These are phyloP conservation scores for Saccharomycopsis malanga DNA, from an alignment of 805 yeast genomes.

Conservation along the genomic window DNA sequence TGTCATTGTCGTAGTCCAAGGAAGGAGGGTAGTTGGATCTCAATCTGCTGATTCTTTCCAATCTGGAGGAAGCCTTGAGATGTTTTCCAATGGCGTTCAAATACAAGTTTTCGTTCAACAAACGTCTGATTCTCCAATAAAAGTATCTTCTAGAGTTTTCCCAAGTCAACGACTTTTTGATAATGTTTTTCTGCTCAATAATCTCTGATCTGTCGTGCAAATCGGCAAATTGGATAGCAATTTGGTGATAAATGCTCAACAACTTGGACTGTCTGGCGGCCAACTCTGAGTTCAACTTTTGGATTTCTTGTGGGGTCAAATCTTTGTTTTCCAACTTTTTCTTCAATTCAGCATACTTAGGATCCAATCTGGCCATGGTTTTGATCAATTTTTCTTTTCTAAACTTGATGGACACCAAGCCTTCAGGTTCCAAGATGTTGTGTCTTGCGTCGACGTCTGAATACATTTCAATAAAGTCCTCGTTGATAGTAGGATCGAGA, in stretches of 20 bases:
- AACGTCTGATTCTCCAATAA: conserved; percentile 98
- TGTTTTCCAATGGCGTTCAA: conserved; percentile 65
- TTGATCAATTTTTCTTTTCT: conserved; percentile 84
- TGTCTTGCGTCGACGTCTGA: conserved; percentile 95
- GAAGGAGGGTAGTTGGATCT: conserved; percentile 79
- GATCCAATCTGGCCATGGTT: conserved; percentile 90
- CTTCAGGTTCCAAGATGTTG: conserved; percentile 98
- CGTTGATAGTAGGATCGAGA: conserved; percentile 95
- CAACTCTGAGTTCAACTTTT: conserved; percentile 56
- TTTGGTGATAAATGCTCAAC: conserved; percentile 84
- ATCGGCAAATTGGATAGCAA: conserved; percentile 95
- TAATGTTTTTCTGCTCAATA: conserved; percentile 92
- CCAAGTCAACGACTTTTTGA: conserved; percentile 83
- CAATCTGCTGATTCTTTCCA: conserved; percentile 80
- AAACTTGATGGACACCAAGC: conserved; percentile 98
- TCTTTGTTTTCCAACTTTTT: conserved; percentile 44
- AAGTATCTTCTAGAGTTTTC: conserved; percentile 84
- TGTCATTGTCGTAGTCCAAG: conserved; percentile 64
- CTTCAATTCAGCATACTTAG: conserved; percentile 62
- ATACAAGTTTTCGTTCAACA: conserved; percentile 86
- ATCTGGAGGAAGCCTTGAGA: conserved; percentile 51
- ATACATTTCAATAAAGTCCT: conserved; percentile 98
- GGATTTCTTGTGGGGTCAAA: conserved; percentile 57
- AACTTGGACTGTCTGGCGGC: conserved; percentile 71
- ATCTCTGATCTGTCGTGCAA: conserved; percentile 96